These are phyloP conservation scores for Priceomyces medius DNA, from an alignment of 805 yeast genomes.

Conservation along the genomic window DNA sequence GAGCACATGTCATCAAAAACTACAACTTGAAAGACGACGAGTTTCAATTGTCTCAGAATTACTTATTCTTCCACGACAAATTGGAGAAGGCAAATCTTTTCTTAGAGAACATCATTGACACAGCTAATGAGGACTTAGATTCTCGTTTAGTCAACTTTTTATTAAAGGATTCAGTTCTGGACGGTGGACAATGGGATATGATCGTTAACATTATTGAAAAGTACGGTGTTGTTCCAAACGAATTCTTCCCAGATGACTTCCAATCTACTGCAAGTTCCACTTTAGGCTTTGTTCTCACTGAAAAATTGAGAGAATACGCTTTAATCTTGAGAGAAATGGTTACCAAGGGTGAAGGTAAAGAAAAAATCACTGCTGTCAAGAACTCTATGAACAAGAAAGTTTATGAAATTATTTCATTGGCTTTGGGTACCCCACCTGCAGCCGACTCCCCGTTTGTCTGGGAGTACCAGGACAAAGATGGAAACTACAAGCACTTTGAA, in stretches of 20 bases:
- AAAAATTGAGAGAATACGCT: slow-evolving; percentile 77
- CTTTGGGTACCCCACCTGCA: slow-evolving; percentile 77
- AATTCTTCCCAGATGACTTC: slow-evolving; percentile 66
- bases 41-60: slow-evolving; percentile 76
- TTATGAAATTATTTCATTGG: slow-evolving; percentile 62
- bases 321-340: slow-evolving; percentile 58
- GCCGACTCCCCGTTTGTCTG: slow-evolving; percentile 66
- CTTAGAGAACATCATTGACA: slow-evolving; percentile 71
- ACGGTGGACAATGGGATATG: slow-evolving; percentile 91
- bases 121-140: slow-evolving; percentile 63
- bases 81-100: slow-evolving; percentile 81
- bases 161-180: slow-evolving; percentile 64
- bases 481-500: slow-evolving; percentile 49
- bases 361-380: slow-evolving; percentile 34
- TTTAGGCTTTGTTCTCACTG: slow-evolving; percentile 62
- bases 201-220: slow-evolving; percentile 71
- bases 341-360: slow-evolving; percentile 40
- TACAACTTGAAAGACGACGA: slow-evolving; percentile 52
- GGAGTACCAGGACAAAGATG: slow-evolving; percentile 76
- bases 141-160: slow-evolving; percentile 69
- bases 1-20: slow-evolving; percentile 60
- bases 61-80: slow-evolving; percentile 81
- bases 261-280: slow-evolving; percentile 52
- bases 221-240: slow-evolving; percentile 79
- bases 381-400: slow-evolving; percentile 54